phyloP scores from a whole-genome alignment of 495 filamentous ascomycete genomes.

The Penicillium bialowiezense region DNA sequence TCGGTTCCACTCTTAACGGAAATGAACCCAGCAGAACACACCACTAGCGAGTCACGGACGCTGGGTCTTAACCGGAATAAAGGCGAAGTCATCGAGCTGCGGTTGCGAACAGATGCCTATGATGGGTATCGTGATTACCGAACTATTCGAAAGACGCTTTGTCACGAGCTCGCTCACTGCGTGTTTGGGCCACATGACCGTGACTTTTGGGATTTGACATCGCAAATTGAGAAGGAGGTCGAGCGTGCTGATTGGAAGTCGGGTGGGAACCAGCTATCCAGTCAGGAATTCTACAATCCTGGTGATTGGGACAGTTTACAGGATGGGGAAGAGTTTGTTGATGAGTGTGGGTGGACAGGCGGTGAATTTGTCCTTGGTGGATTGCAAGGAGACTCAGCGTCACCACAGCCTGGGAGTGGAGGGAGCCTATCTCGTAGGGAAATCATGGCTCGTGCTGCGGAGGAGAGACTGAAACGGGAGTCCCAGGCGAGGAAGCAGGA shows the following conservation, averaged over 20 bases:
- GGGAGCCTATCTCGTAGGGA: conserved; percentile 57
- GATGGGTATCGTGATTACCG: conserved; percentile 92
- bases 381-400: conserved; percentile 26
- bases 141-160: conserved; percentile 84
- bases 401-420: conserved; percentile 24
- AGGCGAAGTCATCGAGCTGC: conserved; percentile 88
- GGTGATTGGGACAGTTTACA: conserved; percentile 47
- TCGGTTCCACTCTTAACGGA: conserved; percentile 86
- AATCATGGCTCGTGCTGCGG: conserved; percentile 69
- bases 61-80: conserved; percentile 84
- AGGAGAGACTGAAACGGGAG: conserved; percentile 64
- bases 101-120: conserved; percentile 86
- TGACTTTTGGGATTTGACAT: conserved; percentile 83
- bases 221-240: conserved; percentile 84
- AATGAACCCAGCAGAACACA: conserved; percentile 88
- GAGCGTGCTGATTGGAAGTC: conserved; percentile 70
- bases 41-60: conserved; percentile 73
- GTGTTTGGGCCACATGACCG: conserved; percentile 80
- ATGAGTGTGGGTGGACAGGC: conserved; percentile 83
- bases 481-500: conserved; percentile 36
- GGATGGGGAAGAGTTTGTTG: conserved; percentile 56
- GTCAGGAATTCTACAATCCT: conserved; percentile 70
- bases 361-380: conserved; percentile 83
- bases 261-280: conserved; percentile 62
- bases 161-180: conserved; percentile 94